Evolutionary conservation across 169 alveolate genomes (phyloP).

Genomic region (Babesia gibsoni): DNA sequence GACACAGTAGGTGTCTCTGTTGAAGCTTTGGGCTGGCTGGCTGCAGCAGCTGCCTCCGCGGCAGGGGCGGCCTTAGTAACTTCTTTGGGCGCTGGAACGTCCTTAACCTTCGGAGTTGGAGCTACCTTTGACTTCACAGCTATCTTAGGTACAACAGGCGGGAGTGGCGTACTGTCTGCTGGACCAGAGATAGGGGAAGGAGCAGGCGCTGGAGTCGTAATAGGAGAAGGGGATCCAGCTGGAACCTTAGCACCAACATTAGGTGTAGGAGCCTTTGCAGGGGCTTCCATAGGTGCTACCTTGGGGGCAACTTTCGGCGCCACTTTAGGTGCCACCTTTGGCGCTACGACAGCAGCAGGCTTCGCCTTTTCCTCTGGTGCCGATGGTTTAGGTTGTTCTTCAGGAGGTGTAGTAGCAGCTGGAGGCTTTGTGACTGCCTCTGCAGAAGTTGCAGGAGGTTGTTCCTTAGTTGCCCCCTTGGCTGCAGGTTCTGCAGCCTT

Average conservation of each 20-base stretch:
- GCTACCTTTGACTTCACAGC: constrained; percentile 2
- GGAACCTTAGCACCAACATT: neutral
- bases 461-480: neutral
- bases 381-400: neutral
- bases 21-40: neutral
- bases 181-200: no score
- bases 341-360: constrained; percentile 8
- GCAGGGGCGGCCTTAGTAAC: neutral
- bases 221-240: neutral
- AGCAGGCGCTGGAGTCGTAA: neutral
- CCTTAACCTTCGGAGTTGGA: neutral
- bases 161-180: constrained; percentile 6
- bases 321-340: neutral
- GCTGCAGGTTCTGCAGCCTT: neutral
- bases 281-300: neutral
- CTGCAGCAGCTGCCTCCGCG: neutral
- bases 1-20: neutral
- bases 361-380: constrained; percentile 14
- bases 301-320: neutral
- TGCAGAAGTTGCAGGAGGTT: neutral
- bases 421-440: constrained; percentile 8
- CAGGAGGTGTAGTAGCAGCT: constrained; percentile 7
- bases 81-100: constrained; percentile 2
- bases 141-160: constrained; percentile 12
- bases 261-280: neutral